phyloP scores from a whole-genome alignment of 2,329 filamentous ascomycete species.

The Cladosporium sp. region DNA sequence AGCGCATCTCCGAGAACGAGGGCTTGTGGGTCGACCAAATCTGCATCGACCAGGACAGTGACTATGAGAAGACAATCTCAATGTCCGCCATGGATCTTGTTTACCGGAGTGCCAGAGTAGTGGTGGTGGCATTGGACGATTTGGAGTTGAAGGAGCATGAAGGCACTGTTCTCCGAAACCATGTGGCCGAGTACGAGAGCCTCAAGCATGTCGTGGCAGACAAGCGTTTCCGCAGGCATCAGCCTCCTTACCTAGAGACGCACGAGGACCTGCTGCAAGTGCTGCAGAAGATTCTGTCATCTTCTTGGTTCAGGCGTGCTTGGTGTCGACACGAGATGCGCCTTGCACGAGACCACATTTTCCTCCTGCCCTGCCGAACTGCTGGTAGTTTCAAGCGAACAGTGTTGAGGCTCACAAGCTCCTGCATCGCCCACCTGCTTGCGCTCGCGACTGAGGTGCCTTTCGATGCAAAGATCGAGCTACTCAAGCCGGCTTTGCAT shows the following conservation, averaged over 20 bases:
- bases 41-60: slow-evolving; percentile 46
- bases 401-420: slow-evolving; percentile 45
- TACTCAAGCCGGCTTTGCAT: slow-evolving; percentile 37
- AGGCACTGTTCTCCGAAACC: slow-evolving; percentile 41
- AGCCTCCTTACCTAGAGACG: slow-evolving; percentile 37
- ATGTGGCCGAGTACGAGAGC: slow-evolving; percentile 42
- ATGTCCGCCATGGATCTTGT: slow-evolving; percentile 47
- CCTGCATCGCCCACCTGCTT: slow-evolving; percentile 45
- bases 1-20: slow-evolving; percentile 40
- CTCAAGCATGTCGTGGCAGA: slow-evolving; percentile 35
- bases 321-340: slow-evolving; percentile 51
- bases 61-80: slow-evolving; percentile 43
- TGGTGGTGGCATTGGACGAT: slow-evolving; percentile 48
- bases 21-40: slow-evolving; percentile 51
- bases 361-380: slow-evolving; percentile 43
- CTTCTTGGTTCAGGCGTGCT: slow-evolving; percentile 48
- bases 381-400: slow-evolving; percentile 27
- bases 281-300: slow-evolving; percentile 42
- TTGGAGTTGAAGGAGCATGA: slow-evolving; percentile 41
- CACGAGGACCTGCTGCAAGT: slow-evolving; percentile 37
- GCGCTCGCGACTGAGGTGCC: slow-evolving; percentile 40
- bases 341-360: slow-evolving; percentile 44
- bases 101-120: slow-evolving; percentile 45
- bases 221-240: slow-evolving; percentile 37
- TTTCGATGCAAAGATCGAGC: slow-evolving; percentile 36